A percentile compares a stretch with the other conserved stretches of the same genome.
phyloP scores from a whole-genome alignment of 306 rosid species.

The Castanea mollissima region DNA sequence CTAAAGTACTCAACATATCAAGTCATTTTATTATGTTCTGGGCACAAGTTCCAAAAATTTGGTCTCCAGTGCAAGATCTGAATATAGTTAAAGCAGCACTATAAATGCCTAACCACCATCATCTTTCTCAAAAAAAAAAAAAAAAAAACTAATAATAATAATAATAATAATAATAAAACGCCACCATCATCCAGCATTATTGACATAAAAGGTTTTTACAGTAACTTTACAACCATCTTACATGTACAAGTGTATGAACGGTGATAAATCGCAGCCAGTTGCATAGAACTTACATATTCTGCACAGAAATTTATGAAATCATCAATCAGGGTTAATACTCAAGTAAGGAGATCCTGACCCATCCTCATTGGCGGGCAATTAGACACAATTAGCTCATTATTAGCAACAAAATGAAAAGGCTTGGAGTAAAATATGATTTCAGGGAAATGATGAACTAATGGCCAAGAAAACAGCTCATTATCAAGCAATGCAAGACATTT shows the following conservation, averaged over 20 bases:
- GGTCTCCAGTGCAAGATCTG: neutral
- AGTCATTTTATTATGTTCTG: too few species aligned
- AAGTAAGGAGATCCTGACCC: constrained; percentile 24
- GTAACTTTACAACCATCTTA: neutral
- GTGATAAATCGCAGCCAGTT: neutral
- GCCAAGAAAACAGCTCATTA: constrained; percentile 3
- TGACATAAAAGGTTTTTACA: neutral
- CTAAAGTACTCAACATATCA: too few species aligned
- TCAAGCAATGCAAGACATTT: constrained; percentile 16
- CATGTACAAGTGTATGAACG: neutral
- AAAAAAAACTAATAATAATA: too few species aligned
- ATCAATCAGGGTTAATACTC: neutral
- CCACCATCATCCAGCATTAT: neutral
- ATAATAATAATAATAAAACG: too few species aligned
- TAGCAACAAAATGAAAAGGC: constrained; percentile 31
- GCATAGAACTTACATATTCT: neutral
- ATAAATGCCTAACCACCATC: neutral
- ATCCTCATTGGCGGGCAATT: constrained; percentile 15
- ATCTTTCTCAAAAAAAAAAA: neutral
- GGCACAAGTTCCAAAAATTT: too few species aligned
- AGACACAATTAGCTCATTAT: constrained; percentile 45
- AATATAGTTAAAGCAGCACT: neutral
- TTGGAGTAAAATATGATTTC: constrained; percentile 10
- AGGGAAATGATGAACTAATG: constrained; percentile 11
- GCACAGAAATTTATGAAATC: constrained; percentile 11